Evolutionary conservation across 2,329 filamentous ascomycete species (phyloP), one percentile per base, ranked within the genome.

Genomic region (Penicillium sp.): DNA sequence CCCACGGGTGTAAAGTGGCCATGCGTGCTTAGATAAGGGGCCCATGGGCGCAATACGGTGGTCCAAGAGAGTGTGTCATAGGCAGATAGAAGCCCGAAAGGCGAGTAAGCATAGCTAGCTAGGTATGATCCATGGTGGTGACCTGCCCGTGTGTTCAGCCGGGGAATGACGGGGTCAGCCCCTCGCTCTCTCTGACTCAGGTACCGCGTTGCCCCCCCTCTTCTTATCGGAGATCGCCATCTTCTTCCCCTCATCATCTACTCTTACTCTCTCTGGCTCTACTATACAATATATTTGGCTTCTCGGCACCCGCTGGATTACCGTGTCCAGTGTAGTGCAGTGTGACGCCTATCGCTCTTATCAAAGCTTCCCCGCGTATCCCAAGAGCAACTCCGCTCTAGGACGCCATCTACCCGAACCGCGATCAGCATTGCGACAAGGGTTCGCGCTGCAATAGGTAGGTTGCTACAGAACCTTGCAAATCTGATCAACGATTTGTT

Each of bases 341-440:
- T 61, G 48, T 57, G 56, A 44, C 42, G 51, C 49, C 56, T 58
- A 62, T 61, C 61, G 51, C 51, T 50, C 56, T 57, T 60, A 58
- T 62, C 55, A 54, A 57, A 63, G 56, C 63, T 60, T 63, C 61
- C 61, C 56, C 56, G 64, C 62, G 61, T 63, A 60, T 66, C 61
- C 51, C 18, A 57, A 58, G 55, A 53, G 60, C 54, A 49, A 53
- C 43, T 59, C 58, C 62, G 57, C 59, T 65, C 58, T 53, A 58
- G 63, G 61, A 63, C 59, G 57, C 50, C 27, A 8, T 28, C 46
- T 42, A 36, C 24, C 36, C 30, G 14, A 28, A 28, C 48, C 36
- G 40, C 38, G 33, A 41, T 28, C 28, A 50, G 14, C 44, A 43
- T 22, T 25, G 39, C 39, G 41, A 41, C 39, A 11, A 39, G 22